Conservation (phyloP, 2,329 filamentous ascomycete species). For the Claviceps sp. region DNA sequence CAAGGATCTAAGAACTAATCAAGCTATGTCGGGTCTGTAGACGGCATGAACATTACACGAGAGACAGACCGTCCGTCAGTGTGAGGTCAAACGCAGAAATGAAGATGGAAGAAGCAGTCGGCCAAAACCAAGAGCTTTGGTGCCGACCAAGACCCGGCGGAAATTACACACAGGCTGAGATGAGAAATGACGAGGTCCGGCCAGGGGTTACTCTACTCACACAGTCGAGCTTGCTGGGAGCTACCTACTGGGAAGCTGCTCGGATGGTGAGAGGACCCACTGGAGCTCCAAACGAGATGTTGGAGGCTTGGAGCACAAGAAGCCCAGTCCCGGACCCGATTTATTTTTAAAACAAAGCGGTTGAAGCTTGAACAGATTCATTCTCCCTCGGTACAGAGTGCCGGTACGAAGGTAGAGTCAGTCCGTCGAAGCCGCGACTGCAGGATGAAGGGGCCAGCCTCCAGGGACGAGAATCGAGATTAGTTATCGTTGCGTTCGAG, state of each 20-base stretch:
- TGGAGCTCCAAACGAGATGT: neutral
- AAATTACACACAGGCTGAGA: slow-evolving; percentile 1
- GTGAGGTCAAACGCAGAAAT: neutral
- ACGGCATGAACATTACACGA: neutral
- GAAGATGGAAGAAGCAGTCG: neutral
- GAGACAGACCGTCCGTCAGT: neutral
- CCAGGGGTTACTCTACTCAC: neutral
- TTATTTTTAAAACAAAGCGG: neutral
- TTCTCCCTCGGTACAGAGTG: no score
- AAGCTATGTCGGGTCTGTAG: slow-evolving; percentile 1
- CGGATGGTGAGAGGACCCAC: slow-evolving; percentile 2
- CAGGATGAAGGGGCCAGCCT: neutral
- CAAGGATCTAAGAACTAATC: neutral
- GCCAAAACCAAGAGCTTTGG: neutral
- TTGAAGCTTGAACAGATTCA: neutral
- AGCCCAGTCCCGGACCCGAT: neutral
- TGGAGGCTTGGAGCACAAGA: neutral
- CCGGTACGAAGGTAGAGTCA: no score
- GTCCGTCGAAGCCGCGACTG: neutral
- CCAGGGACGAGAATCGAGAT: neutral
- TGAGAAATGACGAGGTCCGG: slow-evolving; percentile 5
- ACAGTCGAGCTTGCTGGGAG: neutral
- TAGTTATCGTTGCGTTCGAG: neutral
- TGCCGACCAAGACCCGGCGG: neutral
- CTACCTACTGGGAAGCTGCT: neutral